Conservation (phyloP, 805 yeast genomes). For the Myxozyma kluyveri region DNA sequence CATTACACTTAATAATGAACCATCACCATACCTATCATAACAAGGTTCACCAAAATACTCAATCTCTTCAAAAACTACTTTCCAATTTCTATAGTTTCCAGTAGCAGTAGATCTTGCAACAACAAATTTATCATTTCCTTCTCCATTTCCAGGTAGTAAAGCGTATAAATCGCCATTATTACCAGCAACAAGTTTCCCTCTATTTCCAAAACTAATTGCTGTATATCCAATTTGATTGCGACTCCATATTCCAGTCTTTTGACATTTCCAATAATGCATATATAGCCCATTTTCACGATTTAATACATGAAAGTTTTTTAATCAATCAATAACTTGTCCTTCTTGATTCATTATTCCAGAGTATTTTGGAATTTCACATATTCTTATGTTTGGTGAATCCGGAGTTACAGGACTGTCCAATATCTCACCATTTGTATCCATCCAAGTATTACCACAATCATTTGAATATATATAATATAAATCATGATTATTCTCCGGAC, state of each 20-base stretch:
- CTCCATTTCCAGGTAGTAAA: slow-evolving; percentile 3
- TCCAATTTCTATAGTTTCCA: too few relatives aligned
- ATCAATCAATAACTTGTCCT: slow-evolving; percentile 28
- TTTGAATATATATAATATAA: slow-evolving; percentile 30
- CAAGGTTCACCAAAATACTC: slow-evolving; percentile 6
- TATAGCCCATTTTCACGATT: slow-evolving; percentile 28
- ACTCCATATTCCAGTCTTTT: background rate
- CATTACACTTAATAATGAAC: slow-evolving; percentile 1
- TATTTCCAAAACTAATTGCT: slow-evolving; percentile 6
- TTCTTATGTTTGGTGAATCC: slow-evolving; percentile 5
- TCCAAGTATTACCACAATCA: slow-evolving; percentile 32
- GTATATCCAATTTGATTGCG: slow-evolving; percentile 3
- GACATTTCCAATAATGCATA: slow-evolving; percentile 22
- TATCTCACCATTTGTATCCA: slow-evolving; percentile 10
- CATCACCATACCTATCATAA: slow-evolving; percentile 1
- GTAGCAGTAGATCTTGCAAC: background rate
- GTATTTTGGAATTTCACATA: slow-evolving; percentile 18
- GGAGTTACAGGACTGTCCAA: slow-evolving; percentile 25
- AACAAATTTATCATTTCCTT: background rate
- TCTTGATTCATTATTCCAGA: slow-evolving; percentile 33
- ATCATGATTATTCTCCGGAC: slow-evolving; percentile 34
- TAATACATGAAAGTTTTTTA: slow-evolving; percentile 28
- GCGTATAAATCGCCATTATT: background rate
- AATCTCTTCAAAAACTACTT: background rate
- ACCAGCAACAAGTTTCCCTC: slow-evolving; percentile 4